These are phyloP conservation scores for Aspergillus jensenii DNA, from an alignment of 2,329 filamentous ascomycete genomes.

Conservation along the genomic window DNA sequence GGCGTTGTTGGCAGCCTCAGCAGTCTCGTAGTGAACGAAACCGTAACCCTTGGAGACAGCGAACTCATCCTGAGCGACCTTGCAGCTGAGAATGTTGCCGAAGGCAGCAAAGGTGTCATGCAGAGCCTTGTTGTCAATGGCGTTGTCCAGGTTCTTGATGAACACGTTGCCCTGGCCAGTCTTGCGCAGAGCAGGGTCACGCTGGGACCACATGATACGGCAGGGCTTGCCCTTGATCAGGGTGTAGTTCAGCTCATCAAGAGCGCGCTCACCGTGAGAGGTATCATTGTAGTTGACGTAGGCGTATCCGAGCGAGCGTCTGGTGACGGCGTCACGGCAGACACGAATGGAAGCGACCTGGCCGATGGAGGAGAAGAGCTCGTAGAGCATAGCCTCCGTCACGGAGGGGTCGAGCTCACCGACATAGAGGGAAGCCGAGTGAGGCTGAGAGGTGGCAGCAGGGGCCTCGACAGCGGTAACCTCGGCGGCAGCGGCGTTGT, in stretches of 20 bases:
- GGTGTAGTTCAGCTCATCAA: conserved; percentile 99
- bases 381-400: conserved; percentile 99
- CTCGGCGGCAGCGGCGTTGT: conserved; percentile 54
- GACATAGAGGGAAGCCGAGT: conserved; percentile 97
- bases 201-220: conserved; percentile 99
- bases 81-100: conserved; percentile 98
- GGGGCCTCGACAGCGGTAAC: conserved; percentile 44
- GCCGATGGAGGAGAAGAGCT: conserved; percentile 99
- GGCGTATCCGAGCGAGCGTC: conserved; percentile 96
- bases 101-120: conserved; percentile 99
- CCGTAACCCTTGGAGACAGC: conserved; percentile 98
- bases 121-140: conserved; percentile 99
- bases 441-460: conserved; percentile 73
- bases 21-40: conserved; percentile 99
- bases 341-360: conserved; percentile 99
- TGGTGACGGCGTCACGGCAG: conserved; percentile 97
- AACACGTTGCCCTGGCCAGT: conserved; percentile 99
- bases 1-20: conserved; percentile 91
- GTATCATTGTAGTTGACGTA: conserved; percentile 99
- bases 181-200: conserved; percentile 97
- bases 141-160: conserved; percentile 99
- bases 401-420: conserved; percentile 97
- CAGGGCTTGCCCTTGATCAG: conserved; percentile 98
- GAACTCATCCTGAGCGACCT: conserved; percentile 96
- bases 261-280: conserved; percentile 91